A percentile compares a stretch with the other conserved stretches of the same genome.
These are phyloP conservation scores for Pinus taeda DNA, from an alignment of 75 land plant species.

Conservation along the genomic window DNA sequence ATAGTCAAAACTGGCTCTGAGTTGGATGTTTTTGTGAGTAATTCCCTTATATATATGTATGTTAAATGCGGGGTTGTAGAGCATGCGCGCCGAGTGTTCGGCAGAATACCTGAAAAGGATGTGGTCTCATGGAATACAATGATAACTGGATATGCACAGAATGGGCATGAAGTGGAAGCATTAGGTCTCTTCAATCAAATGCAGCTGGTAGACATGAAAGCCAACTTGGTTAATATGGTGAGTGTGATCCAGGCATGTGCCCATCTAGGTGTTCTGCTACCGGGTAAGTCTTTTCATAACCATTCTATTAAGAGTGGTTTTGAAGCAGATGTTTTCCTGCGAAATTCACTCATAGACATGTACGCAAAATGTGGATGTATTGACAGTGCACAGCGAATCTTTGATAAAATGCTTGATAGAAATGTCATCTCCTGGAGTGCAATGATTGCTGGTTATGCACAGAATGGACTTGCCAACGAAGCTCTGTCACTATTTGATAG, in stretches of 20 bases:
- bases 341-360: slow-evolving; percentile 65
- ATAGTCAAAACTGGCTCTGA: slow-evolving; percentile 35
- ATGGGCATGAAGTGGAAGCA: slow-evolving; percentile 30
- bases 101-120: slow-evolving; percentile 35
- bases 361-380: slow-evolving; percentile 60
- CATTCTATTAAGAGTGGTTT: slow-evolving; percentile 30
- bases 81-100: slow-evolving; percentile 40
- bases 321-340: slow-evolving; percentile 24
- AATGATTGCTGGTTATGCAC: slow-evolving; percentile 28
- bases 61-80: slow-evolving; percentile 33
- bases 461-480: not conserved
- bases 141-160: slow-evolving; percentile 52
- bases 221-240: slow-evolving; percentile 58
- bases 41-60: slow-evolving; percentile 48
- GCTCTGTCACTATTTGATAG: slow-evolving; percentile 16
- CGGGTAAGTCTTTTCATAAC: slow-evolving; percentile 41
- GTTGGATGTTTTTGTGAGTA: slow-evolving; percentile 38
- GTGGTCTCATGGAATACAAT: slow-evolving; percentile 70
- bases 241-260: slow-evolving; percentile 44
- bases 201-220: slow-evolving; percentile 29
- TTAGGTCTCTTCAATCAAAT: slow-evolving; percentile 37
- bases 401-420: slow-evolving; percentile 38
- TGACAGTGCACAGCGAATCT: slow-evolving; percentile 38
- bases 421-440: slow-evolving; percentile 63
- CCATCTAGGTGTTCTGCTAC: slow-evolving; percentile 31